These are phyloP conservation scores for Vachellia collinsii DNA, from an alignment of 306 rosid species.

Conservation along the genomic window DNA sequence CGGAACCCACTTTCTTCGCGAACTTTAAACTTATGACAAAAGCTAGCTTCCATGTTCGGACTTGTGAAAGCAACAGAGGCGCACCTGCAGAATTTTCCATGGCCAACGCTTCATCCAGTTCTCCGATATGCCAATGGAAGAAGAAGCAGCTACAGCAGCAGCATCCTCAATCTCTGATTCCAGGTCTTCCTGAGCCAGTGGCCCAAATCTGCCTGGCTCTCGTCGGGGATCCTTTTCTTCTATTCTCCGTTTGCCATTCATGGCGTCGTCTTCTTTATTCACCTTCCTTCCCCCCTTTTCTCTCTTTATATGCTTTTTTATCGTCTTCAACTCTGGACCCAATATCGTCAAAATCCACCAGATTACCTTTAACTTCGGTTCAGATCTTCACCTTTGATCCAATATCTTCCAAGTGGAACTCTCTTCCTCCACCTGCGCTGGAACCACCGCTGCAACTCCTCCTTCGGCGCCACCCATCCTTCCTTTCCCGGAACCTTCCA, in stretches of 20 bases:
- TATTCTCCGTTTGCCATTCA: conserved; percentile 62
- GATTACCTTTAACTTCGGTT: conserved; percentile 25
- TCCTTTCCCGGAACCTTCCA: conserved; percentile 74
- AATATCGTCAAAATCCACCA: not conserved
- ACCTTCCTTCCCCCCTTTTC: conserved; percentile 74
- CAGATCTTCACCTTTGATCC: conserved; percentile 65
- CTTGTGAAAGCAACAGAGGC: not conserved
- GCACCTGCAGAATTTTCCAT: conserved; percentile 5
- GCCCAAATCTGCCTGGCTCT: conserved; percentile 65
- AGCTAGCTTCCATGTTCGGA: not conserved
- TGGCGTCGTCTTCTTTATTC: conserved; percentile 80
- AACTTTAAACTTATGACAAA: not conserved
- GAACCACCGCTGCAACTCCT: conserved; percentile 52
- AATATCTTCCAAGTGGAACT: conserved; percentile 52
- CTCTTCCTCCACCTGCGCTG: conserved; percentile 55
- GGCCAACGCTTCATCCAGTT: conserved; percentile 31
- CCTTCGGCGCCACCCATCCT: conserved; percentile 78
- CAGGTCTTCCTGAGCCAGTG: conserved; percentile 79
- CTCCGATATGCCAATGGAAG: conserved; percentile 34
- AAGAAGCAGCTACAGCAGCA: not conserved
- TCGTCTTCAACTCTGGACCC: conserved; percentile 20
- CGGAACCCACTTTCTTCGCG: not conserved
- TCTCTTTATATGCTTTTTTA: conserved; percentile 66
- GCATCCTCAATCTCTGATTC: conserved; percentile 42
- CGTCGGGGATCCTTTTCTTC: conserved; percentile 43